phyloP scores from a whole-genome alignment of 208 protist species.

The Trypanosoma melophagium region DNA sequence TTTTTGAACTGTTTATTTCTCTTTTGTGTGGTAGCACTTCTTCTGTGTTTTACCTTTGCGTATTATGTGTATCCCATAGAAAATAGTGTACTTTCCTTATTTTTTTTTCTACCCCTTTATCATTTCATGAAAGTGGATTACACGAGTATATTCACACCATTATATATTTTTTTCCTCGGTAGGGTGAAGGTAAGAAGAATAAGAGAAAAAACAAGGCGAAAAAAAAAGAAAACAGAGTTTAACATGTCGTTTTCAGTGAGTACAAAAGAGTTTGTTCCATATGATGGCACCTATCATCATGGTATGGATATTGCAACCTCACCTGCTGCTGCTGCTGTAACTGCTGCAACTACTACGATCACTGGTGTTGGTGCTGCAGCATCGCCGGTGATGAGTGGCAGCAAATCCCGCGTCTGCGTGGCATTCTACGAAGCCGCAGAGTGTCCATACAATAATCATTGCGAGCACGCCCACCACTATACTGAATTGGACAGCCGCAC shows the following conservation, averaged over 20 bases:
- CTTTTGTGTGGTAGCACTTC: too few relatives aligned
- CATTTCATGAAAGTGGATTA: too few relatives aligned
- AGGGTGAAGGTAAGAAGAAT: conserved; percentile 1
- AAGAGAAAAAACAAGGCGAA: not conserved
- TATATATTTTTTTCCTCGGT: not conserved
- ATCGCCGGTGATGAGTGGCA: not conserved
- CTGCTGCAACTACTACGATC: not conserved
- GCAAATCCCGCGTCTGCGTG: conserved; percentile 68
- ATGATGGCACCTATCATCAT: not conserved
- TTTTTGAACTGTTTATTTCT: too few relatives aligned
- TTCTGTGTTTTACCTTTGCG: too few relatives aligned
- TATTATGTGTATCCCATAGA: too few relatives aligned
- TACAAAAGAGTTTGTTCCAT: conserved; percentile 34
- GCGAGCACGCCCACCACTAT: conserved; percentile 76
- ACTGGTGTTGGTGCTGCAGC: not conserved
- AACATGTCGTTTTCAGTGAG: conserved; percentile 56
- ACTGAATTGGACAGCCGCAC: conserved; percentile 50
- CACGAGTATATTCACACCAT: not conserved
- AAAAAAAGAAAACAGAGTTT: not conserved
- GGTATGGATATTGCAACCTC: not conserved
- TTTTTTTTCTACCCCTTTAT: too few relatives aligned
- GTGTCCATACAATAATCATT: conserved; percentile 59
- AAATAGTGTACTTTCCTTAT: too few relatives aligned
- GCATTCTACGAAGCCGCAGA: conserved; percentile 65
- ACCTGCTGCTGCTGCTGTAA: not conserved